These are phyloP conservation scores for Phellopilus nigrolimitatus DNA, from an alignment of 1,284 basidiomycete species.

Conservation along the genomic window DNA sequence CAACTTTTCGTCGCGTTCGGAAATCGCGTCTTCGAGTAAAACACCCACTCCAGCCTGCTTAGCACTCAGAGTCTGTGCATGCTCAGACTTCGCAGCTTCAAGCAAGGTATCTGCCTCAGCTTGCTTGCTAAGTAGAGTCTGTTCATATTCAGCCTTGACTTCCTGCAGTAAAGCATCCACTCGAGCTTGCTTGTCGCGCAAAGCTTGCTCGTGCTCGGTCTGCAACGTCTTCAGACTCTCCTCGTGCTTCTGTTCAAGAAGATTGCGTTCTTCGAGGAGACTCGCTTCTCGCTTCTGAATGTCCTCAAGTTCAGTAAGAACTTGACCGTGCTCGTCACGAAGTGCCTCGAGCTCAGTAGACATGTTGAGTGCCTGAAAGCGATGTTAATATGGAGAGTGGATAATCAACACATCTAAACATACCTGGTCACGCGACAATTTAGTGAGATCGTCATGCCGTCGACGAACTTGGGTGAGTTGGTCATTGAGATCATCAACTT, in stretches of 20 bases:
- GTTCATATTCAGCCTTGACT: conserved; percentile 28
- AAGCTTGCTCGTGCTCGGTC: conserved; percentile 32
- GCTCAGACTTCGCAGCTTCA: conserved; percentile 28
- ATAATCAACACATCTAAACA: conserved; percentile 19
- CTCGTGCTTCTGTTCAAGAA: conserved; percentile 33
- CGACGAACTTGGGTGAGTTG: conserved; percentile 67
- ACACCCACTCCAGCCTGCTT: conserved; percentile 22
- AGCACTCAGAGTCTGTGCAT: conserved; percentile 30
- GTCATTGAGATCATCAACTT: conserved; percentile 62
- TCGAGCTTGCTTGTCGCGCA: conserved; percentile 26
- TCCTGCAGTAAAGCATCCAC: conserved; percentile 16
- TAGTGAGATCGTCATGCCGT: conserved; percentile 75
- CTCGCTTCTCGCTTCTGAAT: conserved; percentile 53
- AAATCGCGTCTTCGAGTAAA: conserved; percentile 16
- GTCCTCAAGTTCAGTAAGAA: conserved; percentile 48
- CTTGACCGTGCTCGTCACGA: conserved; percentile 53
- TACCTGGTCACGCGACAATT: conserved; percentile 79
- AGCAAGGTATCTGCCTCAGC: conserved; percentile 25
- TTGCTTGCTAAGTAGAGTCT: conserved; percentile 33
- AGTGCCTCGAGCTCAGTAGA: conserved; percentile 77
- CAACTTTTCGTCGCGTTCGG: conserved; percentile 33
- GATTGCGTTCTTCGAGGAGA: conserved; percentile 45
- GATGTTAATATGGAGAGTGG: conserved; percentile 1
- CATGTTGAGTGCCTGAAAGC: conserved; percentile 71
- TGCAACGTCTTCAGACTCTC: conserved; percentile 13